These are phyloP conservation scores for Eucalyptus albens DNA, from an alignment of 345 rosid species.

Conservation along the genomic window DNA sequence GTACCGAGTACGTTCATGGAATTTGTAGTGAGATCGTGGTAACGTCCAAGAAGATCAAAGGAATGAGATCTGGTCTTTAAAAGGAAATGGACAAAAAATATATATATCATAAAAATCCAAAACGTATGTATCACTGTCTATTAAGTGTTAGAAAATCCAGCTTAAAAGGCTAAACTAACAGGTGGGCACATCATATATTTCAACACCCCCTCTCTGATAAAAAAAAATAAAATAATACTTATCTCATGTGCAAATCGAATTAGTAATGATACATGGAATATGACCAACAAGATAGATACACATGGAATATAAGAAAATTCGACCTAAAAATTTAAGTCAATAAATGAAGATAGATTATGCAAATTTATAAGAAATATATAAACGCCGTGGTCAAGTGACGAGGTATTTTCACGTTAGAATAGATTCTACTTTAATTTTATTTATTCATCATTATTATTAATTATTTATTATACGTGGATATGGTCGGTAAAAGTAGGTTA, in stretches of 20 bases:
- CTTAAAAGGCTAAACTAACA: neutral
- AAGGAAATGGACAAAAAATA: neutral
- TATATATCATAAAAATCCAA: neutral
- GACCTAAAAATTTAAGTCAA: neutral
- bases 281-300: accelerated
- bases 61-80: neutral
- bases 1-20: neutral
- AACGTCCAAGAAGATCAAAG: neutral
- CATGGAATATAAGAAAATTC: accelerated
- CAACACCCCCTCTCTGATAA: neutral
- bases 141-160: neutral
- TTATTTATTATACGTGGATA: neutral
- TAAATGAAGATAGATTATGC: neutral
- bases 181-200: neutral
- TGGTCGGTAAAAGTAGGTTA: neutral
- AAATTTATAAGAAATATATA: neutral
- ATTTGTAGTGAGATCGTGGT: neutral
- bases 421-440: neutral
- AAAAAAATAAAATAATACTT: no score
- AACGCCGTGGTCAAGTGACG: neutral
- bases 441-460: neutral
- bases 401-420: neutral
- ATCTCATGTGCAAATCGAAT: neutral
- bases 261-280: neutral
- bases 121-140: neutral